A percentile compares a stretch with the other conserved stretches of the same genome.
Evolutionary conservation across 1,284 basidiomycete genomes (phyloP).

Genomic region (Cutaneotrichosporon cavernicola): DNA sequence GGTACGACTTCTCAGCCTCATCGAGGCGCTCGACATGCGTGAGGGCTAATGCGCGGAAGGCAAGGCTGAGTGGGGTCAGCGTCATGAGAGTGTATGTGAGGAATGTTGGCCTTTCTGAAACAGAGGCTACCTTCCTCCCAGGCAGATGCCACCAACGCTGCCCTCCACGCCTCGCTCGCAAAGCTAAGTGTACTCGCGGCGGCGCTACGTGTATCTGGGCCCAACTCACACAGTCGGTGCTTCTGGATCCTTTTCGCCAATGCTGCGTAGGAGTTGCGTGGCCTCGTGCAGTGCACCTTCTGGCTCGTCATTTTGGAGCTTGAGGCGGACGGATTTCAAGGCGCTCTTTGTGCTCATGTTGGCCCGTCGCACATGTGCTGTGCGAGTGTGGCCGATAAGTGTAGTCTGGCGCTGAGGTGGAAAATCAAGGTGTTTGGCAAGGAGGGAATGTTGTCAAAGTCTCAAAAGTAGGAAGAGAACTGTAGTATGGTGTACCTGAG

Average conservation of each 20-base stretch:
- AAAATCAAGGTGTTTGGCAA: too few relatives aligned
- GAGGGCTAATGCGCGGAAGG: constrained; percentile 75
- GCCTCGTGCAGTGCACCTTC: constrained; percentile 55
- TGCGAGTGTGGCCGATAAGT: too few relatives aligned
- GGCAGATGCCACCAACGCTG: background rate
- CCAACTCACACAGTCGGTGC: constrained; percentile 67
- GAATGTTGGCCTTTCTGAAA: background rate
- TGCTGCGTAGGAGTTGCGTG: constrained; percentile 58
- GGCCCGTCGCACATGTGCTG: background rate
- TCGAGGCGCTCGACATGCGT: constrained; percentile 68
- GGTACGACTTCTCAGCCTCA: constrained; percentile 80
- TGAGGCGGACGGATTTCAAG: constrained; percentile 76
- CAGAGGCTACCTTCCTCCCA: too few relatives aligned
- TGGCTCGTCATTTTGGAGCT: constrained; percentile 73
- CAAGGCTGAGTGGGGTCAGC: constrained; percentile 59
- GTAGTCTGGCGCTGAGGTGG: too few relatives aligned
- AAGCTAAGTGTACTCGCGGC: background rate
- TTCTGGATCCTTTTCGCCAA: constrained; percentile 59
- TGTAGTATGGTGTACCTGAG: too few relatives aligned
- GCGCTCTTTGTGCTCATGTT: constrained; percentile 39
- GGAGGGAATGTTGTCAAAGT: too few relatives aligned
- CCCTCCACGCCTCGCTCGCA: background rate
- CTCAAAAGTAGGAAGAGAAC: too few relatives aligned
- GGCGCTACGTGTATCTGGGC: constrained; percentile 21
- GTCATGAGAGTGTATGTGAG: background rate